These are phyloP conservation scores for Pseudonitzschia delicatissima DNA, from an alignment of 108 stramenopile genomes.

Conservation along the genomic window DNA sequence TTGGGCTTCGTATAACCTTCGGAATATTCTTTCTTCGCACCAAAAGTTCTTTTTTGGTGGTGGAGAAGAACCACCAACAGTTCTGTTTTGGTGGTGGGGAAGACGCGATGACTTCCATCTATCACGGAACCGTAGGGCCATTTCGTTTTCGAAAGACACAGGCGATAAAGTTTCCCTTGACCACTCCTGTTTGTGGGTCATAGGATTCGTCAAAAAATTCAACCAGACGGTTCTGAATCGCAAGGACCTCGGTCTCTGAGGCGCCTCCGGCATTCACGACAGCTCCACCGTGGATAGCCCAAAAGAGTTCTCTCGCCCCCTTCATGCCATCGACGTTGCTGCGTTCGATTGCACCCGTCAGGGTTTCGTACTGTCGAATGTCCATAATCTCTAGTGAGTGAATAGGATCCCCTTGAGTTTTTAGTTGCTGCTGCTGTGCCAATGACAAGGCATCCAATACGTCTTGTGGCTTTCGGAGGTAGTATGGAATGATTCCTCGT, in stretches of 20 bases:
- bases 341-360: neutral
- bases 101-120: too few relatives aligned
- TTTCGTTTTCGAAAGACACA: constrained; percentile 2
- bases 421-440: too few relatives aligned
- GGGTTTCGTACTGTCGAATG: neutral
- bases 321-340: neutral
- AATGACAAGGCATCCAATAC: constrained; percentile 22
- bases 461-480: constrained; percentile 17
- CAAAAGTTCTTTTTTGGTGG: too few relatives aligned
- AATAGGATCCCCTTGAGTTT: neutral
- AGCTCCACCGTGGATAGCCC: constrained; percentile 3
- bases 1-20: too few relatives aligned
- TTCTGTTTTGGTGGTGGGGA: too few relatives aligned
- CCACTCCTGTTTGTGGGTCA: neutral
- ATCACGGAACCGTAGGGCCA: neutral
- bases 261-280: neutral
- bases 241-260: neutral
- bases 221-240: neutral
- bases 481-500: constrained; percentile 29
- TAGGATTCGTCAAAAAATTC: neutral
- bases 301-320: neutral
- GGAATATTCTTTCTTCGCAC: too few relatives aligned
- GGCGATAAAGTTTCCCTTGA: neutral
- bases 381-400: neutral
- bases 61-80: too few relatives aligned